Conservation (phyloP, 148 eudicot genomes). For the Rhododendron williamsianum region DNA sequence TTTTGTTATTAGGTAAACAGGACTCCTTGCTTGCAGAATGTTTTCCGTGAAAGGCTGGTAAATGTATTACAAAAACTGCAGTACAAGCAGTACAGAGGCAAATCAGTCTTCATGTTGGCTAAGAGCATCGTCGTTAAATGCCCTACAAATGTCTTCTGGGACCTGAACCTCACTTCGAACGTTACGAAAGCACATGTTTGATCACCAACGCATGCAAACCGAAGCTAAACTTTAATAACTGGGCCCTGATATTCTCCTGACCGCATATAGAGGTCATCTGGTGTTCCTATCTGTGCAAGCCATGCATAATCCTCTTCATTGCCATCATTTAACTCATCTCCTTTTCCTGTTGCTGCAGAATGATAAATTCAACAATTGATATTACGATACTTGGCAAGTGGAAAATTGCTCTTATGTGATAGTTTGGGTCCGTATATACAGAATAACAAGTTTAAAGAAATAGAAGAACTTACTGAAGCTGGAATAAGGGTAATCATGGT, state of each 20-base stretch:
- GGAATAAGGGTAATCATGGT: slow-evolving; percentile 81
- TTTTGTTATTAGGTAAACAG: not conserved
- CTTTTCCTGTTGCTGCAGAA: slow-evolving; percentile 29
- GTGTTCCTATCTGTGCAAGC: slow-evolving; percentile 74
- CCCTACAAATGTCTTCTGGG: not conserved
- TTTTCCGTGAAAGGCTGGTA: not conserved
- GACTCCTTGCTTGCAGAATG: not conserved
- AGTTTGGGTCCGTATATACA: not conserved
- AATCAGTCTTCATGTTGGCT: not conserved
- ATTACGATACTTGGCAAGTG: not conserved
- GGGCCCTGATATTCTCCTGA: slow-evolving; percentile 66
- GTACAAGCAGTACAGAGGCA: not conserved
- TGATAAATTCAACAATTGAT: not conserved
- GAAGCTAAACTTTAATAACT: slow-evolving; percentile 30
- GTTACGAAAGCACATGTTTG: not conserved
- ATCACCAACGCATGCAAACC: not conserved
- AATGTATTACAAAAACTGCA: not conserved
- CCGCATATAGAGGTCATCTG: slow-evolving; percentile 65
- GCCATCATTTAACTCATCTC: slow-evolving; percentile 23
- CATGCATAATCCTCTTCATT: slow-evolving; percentile 75
- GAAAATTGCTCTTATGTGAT: not conserved
- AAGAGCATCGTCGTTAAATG: not conserved
- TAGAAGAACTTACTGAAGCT: slow-evolving; percentile 54
- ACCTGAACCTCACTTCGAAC: not conserved
- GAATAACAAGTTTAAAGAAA: not conserved